Evolutionary conservation across 2,329 filamentous ascomycete genomes (phyloP), one percentile per base, ranked within the genome.

Genomic region (Leptographium galeiforme): DNA sequence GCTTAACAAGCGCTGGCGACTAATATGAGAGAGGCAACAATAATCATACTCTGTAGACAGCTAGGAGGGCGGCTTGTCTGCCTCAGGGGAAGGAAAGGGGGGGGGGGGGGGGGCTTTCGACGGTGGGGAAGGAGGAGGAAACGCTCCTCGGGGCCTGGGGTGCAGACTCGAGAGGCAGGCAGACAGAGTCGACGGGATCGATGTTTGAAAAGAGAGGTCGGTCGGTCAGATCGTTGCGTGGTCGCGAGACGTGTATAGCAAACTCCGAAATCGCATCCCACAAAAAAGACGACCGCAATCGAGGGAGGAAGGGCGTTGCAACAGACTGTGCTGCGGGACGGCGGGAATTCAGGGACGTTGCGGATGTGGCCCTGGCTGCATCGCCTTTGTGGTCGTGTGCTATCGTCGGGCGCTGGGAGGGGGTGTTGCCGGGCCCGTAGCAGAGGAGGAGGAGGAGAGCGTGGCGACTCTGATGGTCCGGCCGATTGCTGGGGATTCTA

Each of bases 1-100:
- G 25, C 25, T 25, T 25, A 52, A 47, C 54, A 57, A 56, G 56
- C 56, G 56, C 54, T 56, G 56, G 50, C 41, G 50, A 51, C 41
- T 52, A 53, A 48, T 41, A 44, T 30, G 45, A 11, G 47, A 32
- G 11, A 46, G 32, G 32, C 16, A 46, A 14, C 14, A 48, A 25
- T 32, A 44, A 19, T 19, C 36, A 34, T 48, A n/a, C n/a, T n/a
- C n/a, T n/a, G n/a, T n/a, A 45, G 45, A 43, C 36, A 30, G 19
- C 19, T 18, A 47, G 50, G 39, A 48, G 16, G 36, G 10, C 30
- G 39, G n/a, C 8, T 34, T 18, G 39, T 18, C 30, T 51, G 14
- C 16, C 19, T 30, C 32, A 30, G 43, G 32, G 34, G 44, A 41
- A 44, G 47, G 40, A 25, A 25, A 25, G 25, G 25, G 25, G 25